Conservation (phyloP, 2,329 filamentous ascomycete species). For the Ceratocystis destructans region DNA sequence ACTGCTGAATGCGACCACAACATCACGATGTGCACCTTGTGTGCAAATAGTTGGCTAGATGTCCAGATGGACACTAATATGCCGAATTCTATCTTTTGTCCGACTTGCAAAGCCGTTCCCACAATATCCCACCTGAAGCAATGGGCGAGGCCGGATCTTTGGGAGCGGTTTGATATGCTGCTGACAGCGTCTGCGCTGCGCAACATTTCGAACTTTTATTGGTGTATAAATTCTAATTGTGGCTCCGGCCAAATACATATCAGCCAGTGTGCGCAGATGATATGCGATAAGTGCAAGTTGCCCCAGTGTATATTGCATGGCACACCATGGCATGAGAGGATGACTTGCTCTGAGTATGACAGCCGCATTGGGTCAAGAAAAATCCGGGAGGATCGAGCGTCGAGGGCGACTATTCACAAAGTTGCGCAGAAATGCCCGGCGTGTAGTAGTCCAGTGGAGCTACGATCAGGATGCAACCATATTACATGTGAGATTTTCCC, state of each 20-base stretch:
- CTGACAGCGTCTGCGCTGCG: conserved; percentile 25
- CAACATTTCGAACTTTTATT: conserved; percentile 26
- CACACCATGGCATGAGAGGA: conserved; percentile 28
- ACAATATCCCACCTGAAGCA: neutral
- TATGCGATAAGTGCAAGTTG: conserved; percentile 26
- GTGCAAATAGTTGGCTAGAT: conserved; percentile 13
- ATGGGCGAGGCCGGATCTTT: conserved; percentile 14
- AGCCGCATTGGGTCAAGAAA: conserved; percentile 22
- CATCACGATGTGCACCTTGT: conserved; percentile 8
- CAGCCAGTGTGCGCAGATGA: conserved; percentile 24
- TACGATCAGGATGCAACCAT: conserved; percentile 30
- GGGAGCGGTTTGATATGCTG: conserved; percentile 26
- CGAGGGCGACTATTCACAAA: conserved; percentile 26
- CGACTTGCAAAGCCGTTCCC: neutral
- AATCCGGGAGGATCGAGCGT: conserved; percentile 26
- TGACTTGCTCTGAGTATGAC: conserved; percentile 29
- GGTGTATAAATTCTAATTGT: conserved; percentile 29
- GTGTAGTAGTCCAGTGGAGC: conserved; percentile 28
- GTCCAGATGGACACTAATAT: neutral
- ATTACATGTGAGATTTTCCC: conserved; percentile 27
- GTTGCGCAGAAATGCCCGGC: conserved; percentile 27
- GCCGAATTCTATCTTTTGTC: conserved; percentile 12
- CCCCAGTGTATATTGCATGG: conserved; percentile 27
- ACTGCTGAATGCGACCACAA: conserved; percentile 9
- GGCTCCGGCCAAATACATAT: conserved; percentile 29